A percentile compares a stretch with the other conserved stretches of the same genome.
These are phyloP conservation scores for Cephaloascus fragrans DNA, from an alignment of 805 yeast species.

Conservation along the genomic window DNA sequence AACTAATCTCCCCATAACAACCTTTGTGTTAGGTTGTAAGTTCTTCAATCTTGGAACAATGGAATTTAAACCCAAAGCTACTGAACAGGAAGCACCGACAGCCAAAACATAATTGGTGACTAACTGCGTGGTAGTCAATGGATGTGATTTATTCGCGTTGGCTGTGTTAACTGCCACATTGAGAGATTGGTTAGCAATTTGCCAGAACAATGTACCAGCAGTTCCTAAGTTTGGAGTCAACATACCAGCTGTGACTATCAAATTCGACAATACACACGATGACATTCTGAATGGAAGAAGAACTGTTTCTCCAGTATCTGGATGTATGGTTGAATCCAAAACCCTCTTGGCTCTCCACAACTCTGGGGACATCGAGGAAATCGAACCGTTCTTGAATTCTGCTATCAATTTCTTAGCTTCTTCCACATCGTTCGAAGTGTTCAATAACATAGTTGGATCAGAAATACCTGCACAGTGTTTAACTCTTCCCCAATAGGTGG, in stretches of 20 bases:
- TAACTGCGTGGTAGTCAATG: constrained; percentile 70
- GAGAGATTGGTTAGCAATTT: constrained; percentile 90
- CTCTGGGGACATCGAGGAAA: constrained; percentile 59
- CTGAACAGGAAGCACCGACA: constrained; percentile 90
- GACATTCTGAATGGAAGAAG: constrained; percentile 95
- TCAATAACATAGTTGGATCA: constrained; percentile 83
- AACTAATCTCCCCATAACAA: constrained; percentile 75
- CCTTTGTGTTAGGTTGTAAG: constrained; percentile 58
- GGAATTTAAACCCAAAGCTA: constrained; percentile 87
- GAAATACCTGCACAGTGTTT: constrained; percentile 89
- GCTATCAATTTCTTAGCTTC: constrained; percentile 56
- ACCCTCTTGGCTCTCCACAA: constrained; percentile 84
- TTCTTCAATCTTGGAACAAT: constrained; percentile 77
- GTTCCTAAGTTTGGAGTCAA: constrained; percentile 88
- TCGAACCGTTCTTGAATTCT: constrained; percentile 63
- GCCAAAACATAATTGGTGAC: constrained; percentile 77
- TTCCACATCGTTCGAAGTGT: constrained; percentile 53
- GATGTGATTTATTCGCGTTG: constrained; percentile 92
- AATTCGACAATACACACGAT: constrained; percentile 83
- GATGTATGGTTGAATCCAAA: constrained; percentile 89
- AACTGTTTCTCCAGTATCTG: constrained; percentile 93
- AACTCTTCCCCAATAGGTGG: constrained; percentile 89
- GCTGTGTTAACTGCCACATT: constrained; percentile 97
- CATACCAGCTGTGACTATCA: constrained; percentile 97
- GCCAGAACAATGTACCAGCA: constrained; percentile 94